These are phyloP conservation scores for Trichosporon coremiiforme DNA, from an alignment of 1,284 basidiomycete genomes.

Conservation along the genomic window DNA sequence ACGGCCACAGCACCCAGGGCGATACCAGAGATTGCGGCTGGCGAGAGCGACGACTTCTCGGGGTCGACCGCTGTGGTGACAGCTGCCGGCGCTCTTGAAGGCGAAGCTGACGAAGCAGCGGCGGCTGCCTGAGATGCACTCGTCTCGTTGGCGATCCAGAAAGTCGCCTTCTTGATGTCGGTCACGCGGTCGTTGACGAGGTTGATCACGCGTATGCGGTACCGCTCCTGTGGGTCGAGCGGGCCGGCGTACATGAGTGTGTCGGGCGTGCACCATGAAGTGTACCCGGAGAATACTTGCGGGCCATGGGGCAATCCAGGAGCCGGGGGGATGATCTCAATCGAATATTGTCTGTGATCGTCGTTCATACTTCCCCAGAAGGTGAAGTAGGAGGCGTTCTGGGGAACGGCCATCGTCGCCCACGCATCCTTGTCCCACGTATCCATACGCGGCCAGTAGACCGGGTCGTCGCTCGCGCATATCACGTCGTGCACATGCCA, in stretches of 20 bases:
- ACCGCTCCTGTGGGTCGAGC: not conserved
- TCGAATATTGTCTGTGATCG: not conserved
- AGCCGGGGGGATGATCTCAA: not conserved
- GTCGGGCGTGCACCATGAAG: conserved; percentile 9
- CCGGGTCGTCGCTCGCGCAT: not conserved
- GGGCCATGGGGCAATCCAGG: not conserved
- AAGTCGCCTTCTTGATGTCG: conserved; percentile 12
- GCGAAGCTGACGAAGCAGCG: not conserved
- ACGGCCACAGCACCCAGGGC: not conserved
- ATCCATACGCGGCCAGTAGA: conserved; percentile 4
- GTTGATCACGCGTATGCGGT: not conserved
- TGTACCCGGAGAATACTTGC: not conserved
- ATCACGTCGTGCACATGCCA: conserved; percentile 9
- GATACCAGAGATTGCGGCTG: not conserved
- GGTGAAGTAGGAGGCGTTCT: conserved; percentile 12
- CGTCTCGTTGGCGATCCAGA: conserved; percentile 9
- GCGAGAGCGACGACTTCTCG: not conserved
- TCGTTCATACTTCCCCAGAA: conserved; percentile 14
- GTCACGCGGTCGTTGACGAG: not conserved
- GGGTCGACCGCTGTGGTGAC: not conserved
- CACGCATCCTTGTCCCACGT: conserved; percentile 5
- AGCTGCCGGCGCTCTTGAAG: not conserved
- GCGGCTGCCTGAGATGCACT: not conserved
- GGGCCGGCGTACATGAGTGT: conserved; percentile 9
- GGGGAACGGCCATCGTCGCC: conserved; percentile 5